These are phyloP conservation scores for Blastobotrys buckinghamii DNA, from an alignment of 1,139 yeast genomes.

Conservation along the genomic window DNA sequence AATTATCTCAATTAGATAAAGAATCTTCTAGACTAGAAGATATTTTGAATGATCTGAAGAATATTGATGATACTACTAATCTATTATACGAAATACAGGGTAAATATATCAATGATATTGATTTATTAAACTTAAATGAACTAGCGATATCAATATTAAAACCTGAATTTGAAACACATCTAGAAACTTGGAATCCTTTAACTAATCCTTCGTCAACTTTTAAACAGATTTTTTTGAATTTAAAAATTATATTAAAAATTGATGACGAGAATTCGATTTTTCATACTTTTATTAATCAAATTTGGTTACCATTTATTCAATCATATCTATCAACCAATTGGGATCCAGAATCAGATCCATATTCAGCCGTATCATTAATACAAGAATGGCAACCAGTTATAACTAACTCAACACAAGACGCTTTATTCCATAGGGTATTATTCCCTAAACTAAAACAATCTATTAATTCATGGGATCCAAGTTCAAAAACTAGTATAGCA, in stretches of 20 bases:
- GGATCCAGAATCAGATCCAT: slow-evolving; percentile 28
- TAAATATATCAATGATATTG: slow-evolving; percentile 20
- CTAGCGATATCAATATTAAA: slow-evolving; percentile 31
- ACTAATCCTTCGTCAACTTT: slow-evolving; percentile 22
- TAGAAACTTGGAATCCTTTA: slow-evolving; percentile 38
- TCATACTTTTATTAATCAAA: slow-evolving; percentile 34
- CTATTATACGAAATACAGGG: slow-evolving; percentile 25
- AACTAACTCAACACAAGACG: slow-evolving; percentile 31
- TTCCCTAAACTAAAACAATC: slow-evolving; percentile 36
- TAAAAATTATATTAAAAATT: slow-evolving; percentile 25
- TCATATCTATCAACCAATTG: slow-evolving; percentile 33
- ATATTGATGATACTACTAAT: slow-evolving; percentile 8
- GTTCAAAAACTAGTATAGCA: background rate
- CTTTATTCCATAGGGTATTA: slow-evolving; percentile 30
- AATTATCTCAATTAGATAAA: background rate
- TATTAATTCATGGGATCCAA: slow-evolving; percentile 37
- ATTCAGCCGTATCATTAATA: slow-evolving; percentile 27
- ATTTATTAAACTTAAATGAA: slow-evolving; percentile 23
- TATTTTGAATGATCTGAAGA: background rate
- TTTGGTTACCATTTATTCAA: slow-evolving; percentile 36
- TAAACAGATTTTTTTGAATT: slow-evolving; percentile 26
- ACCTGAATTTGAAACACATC: slow-evolving; percentile 24
- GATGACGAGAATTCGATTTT: slow-evolving; percentile 21
- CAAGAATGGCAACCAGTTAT: slow-evolving; percentile 43
- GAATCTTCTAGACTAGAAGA: background rate